phyloP scores from a whole-genome alignment of 1,139 yeast species.

The Lodderomyces beijingensis region DNA sequence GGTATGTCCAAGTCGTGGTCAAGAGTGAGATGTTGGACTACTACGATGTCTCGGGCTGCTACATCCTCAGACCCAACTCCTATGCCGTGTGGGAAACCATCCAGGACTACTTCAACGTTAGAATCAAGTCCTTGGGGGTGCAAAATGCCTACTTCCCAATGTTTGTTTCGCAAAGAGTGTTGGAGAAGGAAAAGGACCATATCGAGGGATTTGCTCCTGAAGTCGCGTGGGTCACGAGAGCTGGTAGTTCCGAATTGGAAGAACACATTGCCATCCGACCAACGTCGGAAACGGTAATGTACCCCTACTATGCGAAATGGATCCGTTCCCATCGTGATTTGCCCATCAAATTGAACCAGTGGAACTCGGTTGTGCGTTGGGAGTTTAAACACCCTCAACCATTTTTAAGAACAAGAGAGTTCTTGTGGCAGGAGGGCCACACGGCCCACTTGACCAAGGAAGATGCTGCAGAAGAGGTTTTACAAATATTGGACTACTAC shows the following conservation, averaged over 20 bases:
- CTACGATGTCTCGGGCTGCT: constrained; percentile 98
- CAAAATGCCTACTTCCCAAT: constrained; percentile 96
- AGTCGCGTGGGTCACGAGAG: constrained; percentile 99
- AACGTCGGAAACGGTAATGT: constrained; percentile 99
- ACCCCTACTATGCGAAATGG: constrained; percentile 99
- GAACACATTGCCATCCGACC: constrained; percentile 99
- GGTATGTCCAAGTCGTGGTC: constrained; percentile 95
- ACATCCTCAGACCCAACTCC: constrained; percentile 94
- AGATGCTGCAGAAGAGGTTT: constrained; percentile 80
- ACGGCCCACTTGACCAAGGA: constrained; percentile 86
- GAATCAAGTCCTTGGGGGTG: constrained; percentile 85
- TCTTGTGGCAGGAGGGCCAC: constrained; percentile 99
- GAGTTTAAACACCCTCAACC: constrained; percentile 99
- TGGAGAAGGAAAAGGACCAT: constrained; percentile 97
- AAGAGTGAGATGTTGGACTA: constrained; percentile 98
- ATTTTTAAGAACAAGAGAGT: constrained; percentile 96
- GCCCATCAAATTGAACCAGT: constrained; percentile 93
- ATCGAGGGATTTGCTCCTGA: constrained; percentile 99
- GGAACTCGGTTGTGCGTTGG: constrained; percentile 99
- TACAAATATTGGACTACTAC: constrained; percentile 82
- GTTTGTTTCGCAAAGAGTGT: constrained; percentile 90
- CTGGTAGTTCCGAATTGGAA: constrained; percentile 90
- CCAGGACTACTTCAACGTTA: constrained; percentile 78
- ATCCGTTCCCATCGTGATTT: constrained; percentile 96
- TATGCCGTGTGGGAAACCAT: constrained; percentile 93